A percentile compares a stretch with the other conserved stretches of the same genome.
Conservation (phyloP, 768 basidiomycete genomes). For the Boletus rubropictus region DNA sequence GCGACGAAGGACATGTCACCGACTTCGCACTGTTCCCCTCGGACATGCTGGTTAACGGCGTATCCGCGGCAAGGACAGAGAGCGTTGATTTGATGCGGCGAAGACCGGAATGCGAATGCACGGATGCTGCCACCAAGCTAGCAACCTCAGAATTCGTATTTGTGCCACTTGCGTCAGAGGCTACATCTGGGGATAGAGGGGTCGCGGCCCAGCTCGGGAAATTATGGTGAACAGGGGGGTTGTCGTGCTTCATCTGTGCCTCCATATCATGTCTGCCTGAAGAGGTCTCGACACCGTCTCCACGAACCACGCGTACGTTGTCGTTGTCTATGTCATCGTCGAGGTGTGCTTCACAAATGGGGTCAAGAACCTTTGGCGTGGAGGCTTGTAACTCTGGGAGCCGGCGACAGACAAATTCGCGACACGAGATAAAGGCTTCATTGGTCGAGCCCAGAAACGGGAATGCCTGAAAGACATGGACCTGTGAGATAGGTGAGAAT, state of each 20-base stretch:
- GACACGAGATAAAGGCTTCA: slow-evolving; percentile 66
- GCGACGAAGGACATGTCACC: slow-evolving; percentile 39
- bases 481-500: slow-evolving; percentile 34
- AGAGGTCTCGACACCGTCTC: slow-evolving; percentile 60
- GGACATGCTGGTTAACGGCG: slow-evolving; percentile 10
- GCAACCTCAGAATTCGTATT: slow-evolving; percentile 4
- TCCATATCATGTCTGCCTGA: slow-evolving; percentile 37
- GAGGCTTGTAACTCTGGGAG: slow-evolving; percentile 50
- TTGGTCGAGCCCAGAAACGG: slow-evolving; percentile 66
- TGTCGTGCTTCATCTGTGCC: slow-evolving; percentile 29
- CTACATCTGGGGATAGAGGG: neutral
- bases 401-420: slow-evolving; percentile 56
- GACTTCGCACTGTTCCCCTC: slow-evolving; percentile 12
- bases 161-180: slow-evolving; percentile 1
- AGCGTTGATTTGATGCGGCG: slow-evolving; percentile 30
- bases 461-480: slow-evolving; percentile 89
- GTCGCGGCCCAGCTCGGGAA: slow-evolving; percentile 49
- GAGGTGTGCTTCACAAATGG: slow-evolving; percentile 51
- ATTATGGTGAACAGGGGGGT: slow-evolving; percentile 32
- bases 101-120: slow-evolving; percentile 16
- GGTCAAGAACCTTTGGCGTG: slow-evolving; percentile 48
- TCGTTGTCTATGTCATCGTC: slow-evolving; percentile 69
- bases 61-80: slow-evolving; percentile 22
- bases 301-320: slow-evolving; percentile 60
- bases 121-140: slow-evolving; percentile 4